These are phyloP conservation scores for Pseudopyrenochaeta lycopersici DNA, from an alignment of 2,329 filamentous ascomycete genomes.

Conservation along the genomic window DNA sequence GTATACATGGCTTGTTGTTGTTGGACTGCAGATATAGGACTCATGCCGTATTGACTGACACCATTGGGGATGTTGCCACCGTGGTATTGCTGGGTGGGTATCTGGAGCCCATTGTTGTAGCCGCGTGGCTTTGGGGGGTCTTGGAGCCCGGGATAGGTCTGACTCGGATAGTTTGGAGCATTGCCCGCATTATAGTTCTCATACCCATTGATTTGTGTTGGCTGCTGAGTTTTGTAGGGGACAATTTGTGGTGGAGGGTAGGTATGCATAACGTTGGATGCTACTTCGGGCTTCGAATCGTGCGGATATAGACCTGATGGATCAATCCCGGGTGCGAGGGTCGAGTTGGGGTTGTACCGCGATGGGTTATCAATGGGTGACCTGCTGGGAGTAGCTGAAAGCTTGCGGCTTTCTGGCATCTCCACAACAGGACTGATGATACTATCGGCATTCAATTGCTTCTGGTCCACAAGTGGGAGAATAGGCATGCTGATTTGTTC, in stretches of 20 bases:
- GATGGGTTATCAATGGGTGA: slow-evolving; percentile 44
- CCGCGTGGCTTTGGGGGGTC: slow-evolving; percentile 36
- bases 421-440: slow-evolving; percentile 50
- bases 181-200: slow-evolving; percentile 29
- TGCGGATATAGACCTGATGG: slow-evolving; percentile 37
- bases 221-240: slow-evolving; percentile 28
- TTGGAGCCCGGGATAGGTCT: slow-evolving; percentile 48
- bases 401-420: slow-evolving; percentile 44
- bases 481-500: slow-evolving; percentile 88
- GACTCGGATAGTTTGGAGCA: slow-evolving; percentile 28
- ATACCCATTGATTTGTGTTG: slow-evolving; percentile 29
- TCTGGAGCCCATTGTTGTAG: slow-evolving; percentile 42
- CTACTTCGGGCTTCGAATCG: slow-evolving; percentile 26
- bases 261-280: slow-evolving; percentile 45
- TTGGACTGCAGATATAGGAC: slow-evolving; percentile 38
- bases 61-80: slow-evolving; percentile 36
- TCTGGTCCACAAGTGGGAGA: slow-evolving; percentile 58
- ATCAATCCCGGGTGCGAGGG: slow-evolving; percentile 43
- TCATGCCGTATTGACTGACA: slow-evolving; percentile 37
- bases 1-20: slow-evolving; percentile 43
- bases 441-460: slow-evolving; percentile 48
- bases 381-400: slow-evolving; percentile 36
- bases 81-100: slow-evolving; percentile 36
- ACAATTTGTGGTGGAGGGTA: slow-evolving; percentile 50
- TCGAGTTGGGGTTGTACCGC: slow-evolving; percentile 40